phyloP scores from a whole-genome alignment of 352 stramenopile species.

The Phytophthora hybrid region DNA sequence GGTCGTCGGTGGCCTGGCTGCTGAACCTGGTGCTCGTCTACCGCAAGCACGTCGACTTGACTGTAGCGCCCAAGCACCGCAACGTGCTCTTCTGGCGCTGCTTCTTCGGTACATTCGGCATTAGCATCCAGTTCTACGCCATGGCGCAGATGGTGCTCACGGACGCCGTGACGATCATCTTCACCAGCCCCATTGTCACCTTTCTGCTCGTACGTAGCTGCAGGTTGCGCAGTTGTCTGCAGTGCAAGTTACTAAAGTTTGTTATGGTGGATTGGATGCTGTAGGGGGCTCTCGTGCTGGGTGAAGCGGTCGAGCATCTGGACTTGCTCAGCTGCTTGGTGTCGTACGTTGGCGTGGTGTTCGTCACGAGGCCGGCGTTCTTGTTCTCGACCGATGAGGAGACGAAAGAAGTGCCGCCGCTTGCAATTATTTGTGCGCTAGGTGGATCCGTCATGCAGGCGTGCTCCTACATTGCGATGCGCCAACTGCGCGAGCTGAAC shows the following conservation, averaged over 20 bases:
- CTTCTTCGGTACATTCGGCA: conserved; percentile 60
- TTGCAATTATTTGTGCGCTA: conserved; percentile 52
- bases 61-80: conserved; percentile 33
- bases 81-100: conserved; percentile 51
- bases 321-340: conserved; percentile 57
- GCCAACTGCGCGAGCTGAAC: conserved; percentile 57
- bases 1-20: conserved; percentile 51
- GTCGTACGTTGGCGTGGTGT: conserved; percentile 71
- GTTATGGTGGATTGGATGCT: conserved; percentile 33
- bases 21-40: conserved; percentile 55
- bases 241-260: background rate
- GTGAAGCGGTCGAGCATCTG: conserved; percentile 53
- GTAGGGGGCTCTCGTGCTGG: conserved; percentile 55
- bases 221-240: background rate
- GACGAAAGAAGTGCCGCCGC: conserved; percentile 24
- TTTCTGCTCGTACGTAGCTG: conserved; percentile 65
- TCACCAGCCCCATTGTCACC: conserved; percentile 68
- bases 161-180: conserved; percentile 73
- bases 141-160: conserved; percentile 80
- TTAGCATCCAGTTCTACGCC: conserved; percentile 72
- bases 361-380: conserved; percentile 65
- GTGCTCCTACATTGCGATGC: conserved; percentile 61
- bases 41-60: conserved; percentile 24
- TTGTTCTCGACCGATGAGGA: conserved; percentile 45
- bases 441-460: conserved; percentile 58